Base-by-base conservation (phyloP, 139 green algal genomes). In the Astrephomene gubernaculifera region DNA sequence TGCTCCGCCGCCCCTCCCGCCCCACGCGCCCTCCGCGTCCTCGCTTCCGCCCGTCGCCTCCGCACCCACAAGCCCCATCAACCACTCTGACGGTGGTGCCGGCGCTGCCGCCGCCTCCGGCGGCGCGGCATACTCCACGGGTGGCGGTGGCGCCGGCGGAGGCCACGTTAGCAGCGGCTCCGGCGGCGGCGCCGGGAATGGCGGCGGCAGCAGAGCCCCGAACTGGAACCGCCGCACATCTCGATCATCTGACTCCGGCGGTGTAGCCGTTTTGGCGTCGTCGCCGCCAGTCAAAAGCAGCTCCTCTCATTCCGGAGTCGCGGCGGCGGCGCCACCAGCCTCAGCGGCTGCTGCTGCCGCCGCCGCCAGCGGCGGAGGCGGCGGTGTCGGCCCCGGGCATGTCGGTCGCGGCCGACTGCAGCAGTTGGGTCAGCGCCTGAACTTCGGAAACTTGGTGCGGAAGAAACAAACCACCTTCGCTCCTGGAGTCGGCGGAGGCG, bases 401-500 rank as follows among this genome's bases (percentile, higher is more conserved):
- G 27, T n/a, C 52, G 60, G 35, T 29, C 38, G 44, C 33, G 14
- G 64, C 21, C n/a, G 79, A 31, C 79, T 85, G 44, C 79, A 85
- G 44, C 79, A 85, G 63, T 44, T 85, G 8, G 79, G 79, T 25
- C 63, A 85, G 53, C 43, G 45, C 44, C 64, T 85, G 25, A 85
- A 85, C 43, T 76, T 85, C 22, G 64, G 45, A 12, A 39, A 39
- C 7, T 64, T 85, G 63, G 64, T 44, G 27, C 79, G 64, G 2
- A 75, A 85, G 45, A 75, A 85, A 64, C 79, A 85, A 0, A 25
- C 76, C 17, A 73, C 60, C 19, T 83, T 83, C 19, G 76, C 76
- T 3, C 60, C 76, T 1, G 76, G 60, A 4, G 60, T 49, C 49
- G 73, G 73, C 31, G 31, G 29, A 44, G 68, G 68, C 38, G n/a